Evolutionary conservation across 1,139 yeast genomes (phyloP), one percentile per base, ranked within the genome.

Genomic region (Hansenula lynferdii): DNA sequence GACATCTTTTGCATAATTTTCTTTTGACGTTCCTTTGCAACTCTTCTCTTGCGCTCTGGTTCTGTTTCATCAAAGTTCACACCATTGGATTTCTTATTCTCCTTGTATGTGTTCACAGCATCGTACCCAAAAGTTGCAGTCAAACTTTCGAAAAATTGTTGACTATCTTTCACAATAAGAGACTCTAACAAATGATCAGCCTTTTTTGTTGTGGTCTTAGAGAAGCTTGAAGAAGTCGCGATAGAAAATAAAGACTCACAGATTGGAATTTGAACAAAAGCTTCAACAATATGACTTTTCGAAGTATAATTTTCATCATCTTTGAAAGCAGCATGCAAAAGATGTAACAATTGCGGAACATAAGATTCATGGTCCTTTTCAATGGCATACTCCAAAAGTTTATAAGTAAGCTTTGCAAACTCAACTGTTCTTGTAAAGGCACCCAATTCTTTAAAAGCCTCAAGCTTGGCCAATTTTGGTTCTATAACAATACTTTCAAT

Each of bases 1-100:
- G 79, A 76, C 66, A 94, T 83, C 48, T 81, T 89, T 3, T 82
- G 87, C 70, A 92, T 58, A 26, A 89, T 70, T 51, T 77, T 83
- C 26, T 73, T 72, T 54, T 81, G 87, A 42, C 85, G 75, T 38
- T 74, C 78, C 49, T 77, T 70, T 0, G 89, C 89, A 11, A 80
- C 47, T 42, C 81, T 61, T 30, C 67, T 69, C 50, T 75, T 79
- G 28, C 76, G 67, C 22, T 69, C 77, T 39, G 65, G 62, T 12
- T 80, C 83, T 42, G 66, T 70, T 36, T 75, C 80, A 15, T 65
- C 62, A 23, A 72, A 67, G 31, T 66, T 59, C 10, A 68, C 67
- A 34, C 63, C 60, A 35, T 64, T 72, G 33, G 70, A 70, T 31
- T 63, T 52, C 45, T 70, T 62, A 43, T 66, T 69, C 34, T 62